Evolutionary conservation across 225 moss, liverwort and hornwort genomes (phyloP), one percentile per base, ranked within the genome.

Genomic region (Anthoceros angustus): DNA sequence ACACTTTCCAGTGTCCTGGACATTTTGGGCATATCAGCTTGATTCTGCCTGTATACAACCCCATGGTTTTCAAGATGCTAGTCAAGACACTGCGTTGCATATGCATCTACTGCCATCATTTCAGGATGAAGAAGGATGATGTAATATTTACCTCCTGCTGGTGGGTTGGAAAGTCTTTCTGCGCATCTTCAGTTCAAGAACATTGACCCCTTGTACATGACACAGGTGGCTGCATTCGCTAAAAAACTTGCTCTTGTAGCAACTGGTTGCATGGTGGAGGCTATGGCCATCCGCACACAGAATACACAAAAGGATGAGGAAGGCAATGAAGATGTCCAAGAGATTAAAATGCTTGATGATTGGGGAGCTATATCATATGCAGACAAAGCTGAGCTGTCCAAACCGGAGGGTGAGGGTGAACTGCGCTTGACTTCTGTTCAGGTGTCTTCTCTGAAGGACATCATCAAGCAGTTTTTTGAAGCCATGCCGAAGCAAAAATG

Each of bases 21-120:
- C 98, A 98, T 66, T 92, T 80, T 64, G 98, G 98, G 18, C 92
- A 98, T 55, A 77, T 98, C 74, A 84, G 89, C 74, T 87, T 98
- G 60, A 68, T 89, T 63, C 78, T 98, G 70, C 98, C 98, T 42
- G 92, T 92, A 23, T 98, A 86, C 86, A 92, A 84, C 70, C 98
- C 98, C 20, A 67, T 98, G 66, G 98, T 98, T 64, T 98, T 77
- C 81, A 88, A 82, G 73, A 82, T 71, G 67, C 72, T 92, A 15
- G 77, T 92, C 73, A 88, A 86, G 77, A 70, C 89, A 65, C 88
- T 88, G 71, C 92, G 92, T 63, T 77, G 86, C 70, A 72, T 86
- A 18, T 98, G 98, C 70, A 77, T 86, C 50, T 98, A 79, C 74
- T 98, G 98, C 73, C 98, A 98, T 69, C 92, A 92, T 64, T 98